Conservation (phyloP, 2,329 filamentous ascomycete species). For the Herpotrichia juniperi region DNA sequence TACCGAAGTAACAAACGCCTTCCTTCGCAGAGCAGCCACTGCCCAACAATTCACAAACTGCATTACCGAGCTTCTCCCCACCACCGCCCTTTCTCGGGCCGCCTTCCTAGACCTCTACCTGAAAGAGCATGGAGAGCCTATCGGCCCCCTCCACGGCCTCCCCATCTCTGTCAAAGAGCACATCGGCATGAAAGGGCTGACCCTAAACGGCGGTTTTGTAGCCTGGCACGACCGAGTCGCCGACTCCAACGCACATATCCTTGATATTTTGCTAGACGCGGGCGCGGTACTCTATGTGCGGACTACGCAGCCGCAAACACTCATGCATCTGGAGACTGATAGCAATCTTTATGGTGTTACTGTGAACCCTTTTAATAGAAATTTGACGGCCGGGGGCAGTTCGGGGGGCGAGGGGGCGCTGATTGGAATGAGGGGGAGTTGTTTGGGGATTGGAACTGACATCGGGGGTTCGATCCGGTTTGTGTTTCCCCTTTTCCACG, state of each 20-base stretch:
- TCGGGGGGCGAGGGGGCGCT: slow-evolving; percentile 65
- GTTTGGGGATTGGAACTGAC: slow-evolving; percentile 63
- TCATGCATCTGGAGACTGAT: slow-evolving; percentile 60
- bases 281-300: slow-evolving; percentile 60
- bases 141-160: slow-evolving; percentile 56
- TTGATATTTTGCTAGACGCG: slow-evolving; percentile 18
- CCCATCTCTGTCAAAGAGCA: slow-evolving; percentile 60
- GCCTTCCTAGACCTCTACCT: slow-evolving; percentile 33
- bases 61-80: slow-evolving; percentile 53
- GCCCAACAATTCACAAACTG: slow-evolving; percentile 62
- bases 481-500: not conserved
- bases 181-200: slow-evolving; percentile 54
- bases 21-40: slow-evolving; percentile 60
- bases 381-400: slow-evolving; percentile 58
- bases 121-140: slow-evolving; percentile 40
- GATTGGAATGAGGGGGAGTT: slow-evolving; percentile 57
- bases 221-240: slow-evolving; percentile 43
- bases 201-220: slow-evolving; percentile 58
- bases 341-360: slow-evolving; percentile 59
- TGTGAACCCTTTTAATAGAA: slow-evolving; percentile 60
- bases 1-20: slow-evolving; percentile 57
- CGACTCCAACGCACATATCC: slow-evolving; percentile 19
- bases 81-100: slow-evolving; percentile 26
- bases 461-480: slow-evolving; percentile 49
- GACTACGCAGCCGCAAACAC: slow-evolving; percentile 61